These are phyloP conservation scores for Spongospora subterranea DNA, from an alignment of 208 protist genomes.

Conservation along the genomic window DNA sequence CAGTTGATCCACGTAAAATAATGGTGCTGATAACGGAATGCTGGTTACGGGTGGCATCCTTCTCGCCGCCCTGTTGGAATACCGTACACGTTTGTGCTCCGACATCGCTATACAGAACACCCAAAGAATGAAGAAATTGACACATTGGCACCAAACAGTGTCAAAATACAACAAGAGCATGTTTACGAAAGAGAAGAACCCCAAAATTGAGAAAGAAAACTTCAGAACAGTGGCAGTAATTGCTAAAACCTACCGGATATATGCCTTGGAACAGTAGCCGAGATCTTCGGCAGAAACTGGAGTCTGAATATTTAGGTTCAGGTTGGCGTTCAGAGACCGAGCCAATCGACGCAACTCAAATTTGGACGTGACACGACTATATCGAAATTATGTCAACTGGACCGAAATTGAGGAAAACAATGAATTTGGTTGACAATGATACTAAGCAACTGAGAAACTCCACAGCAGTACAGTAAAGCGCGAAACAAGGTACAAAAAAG, in stretches of 20 bases:
- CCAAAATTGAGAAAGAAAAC: too few species aligned
- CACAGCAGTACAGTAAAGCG: too few species aligned
- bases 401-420: too few species aligned
- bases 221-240: too few species aligned
- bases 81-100: slow-evolving; percentile 91
- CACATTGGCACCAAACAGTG: too few species aligned
- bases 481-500: too few species aligned
- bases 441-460: too few species aligned
- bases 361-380: slow-evolving; percentile 88
- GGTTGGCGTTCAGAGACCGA: slow-evolving; percentile 91
- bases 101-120: slow-evolving; percentile 83
- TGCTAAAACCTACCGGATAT: slow-evolving; percentile 72
- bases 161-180: too few species aligned
- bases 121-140: not conserved
- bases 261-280: slow-evolving; percentile 84
- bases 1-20: slow-evolving; percentile 95
- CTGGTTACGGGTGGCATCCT: not conserved
- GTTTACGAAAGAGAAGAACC: too few species aligned
- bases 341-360: slow-evolving; percentile 98
- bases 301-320: slow-evolving; percentile 59
- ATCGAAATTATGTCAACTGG: too few species aligned
- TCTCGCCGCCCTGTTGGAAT: slow-evolving; percentile 84
- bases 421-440: too few species aligned
- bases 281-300: slow-evolving; percentile 60
- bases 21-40: slow-evolving; percentile 94